A percentile compares a stretch with the other conserved stretches of the same genome.
These are phyloP conservation scores for Blastomyces parvus DNA, from an alignment of 2,329 filamentous ascomycete genomes.

Conservation along the genomic window DNA sequence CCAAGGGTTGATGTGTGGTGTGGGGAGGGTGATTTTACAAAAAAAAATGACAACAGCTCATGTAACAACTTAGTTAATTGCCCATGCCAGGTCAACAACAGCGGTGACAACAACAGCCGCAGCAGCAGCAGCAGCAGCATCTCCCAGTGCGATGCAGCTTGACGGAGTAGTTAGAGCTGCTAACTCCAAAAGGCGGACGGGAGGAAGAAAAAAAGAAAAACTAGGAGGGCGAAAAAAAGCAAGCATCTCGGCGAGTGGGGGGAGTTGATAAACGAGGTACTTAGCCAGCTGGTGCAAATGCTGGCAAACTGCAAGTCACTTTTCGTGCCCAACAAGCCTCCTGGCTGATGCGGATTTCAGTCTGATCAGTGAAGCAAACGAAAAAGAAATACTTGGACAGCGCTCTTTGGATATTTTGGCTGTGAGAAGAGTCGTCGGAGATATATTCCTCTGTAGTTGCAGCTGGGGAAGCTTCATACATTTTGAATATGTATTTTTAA, in stretches of 20 bases:
- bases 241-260: not conserved
- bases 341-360: not conserved
- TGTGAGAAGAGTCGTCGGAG: not conserved
- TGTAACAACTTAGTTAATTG: not conserved
- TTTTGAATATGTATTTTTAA: not conserved
- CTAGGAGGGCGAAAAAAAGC: not conserved
- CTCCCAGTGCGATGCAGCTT: not conserved
- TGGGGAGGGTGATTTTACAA: not conserved
- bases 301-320: not conserved
- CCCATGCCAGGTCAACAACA: not conserved
- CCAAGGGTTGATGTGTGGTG: not conserved
- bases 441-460: not conserved
- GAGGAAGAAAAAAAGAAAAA: not conserved
- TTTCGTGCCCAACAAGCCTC: slow-evolving; percentile 7
- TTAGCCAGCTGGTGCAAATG: not conserved
- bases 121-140: not conserved
- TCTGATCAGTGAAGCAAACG: slow-evolving; percentile 7
- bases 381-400: slow-evolving; percentile 7
- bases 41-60: not conserved
- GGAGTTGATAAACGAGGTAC: not conserved
- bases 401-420: slow-evolving; percentile 5
- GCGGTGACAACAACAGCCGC: not conserved
- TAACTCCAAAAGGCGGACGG: not conserved
- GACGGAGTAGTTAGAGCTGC: not conserved
- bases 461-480: not conserved